Base-by-base conservation (phyloP, 441 rosid species). In the Croton setiger region DNA sequence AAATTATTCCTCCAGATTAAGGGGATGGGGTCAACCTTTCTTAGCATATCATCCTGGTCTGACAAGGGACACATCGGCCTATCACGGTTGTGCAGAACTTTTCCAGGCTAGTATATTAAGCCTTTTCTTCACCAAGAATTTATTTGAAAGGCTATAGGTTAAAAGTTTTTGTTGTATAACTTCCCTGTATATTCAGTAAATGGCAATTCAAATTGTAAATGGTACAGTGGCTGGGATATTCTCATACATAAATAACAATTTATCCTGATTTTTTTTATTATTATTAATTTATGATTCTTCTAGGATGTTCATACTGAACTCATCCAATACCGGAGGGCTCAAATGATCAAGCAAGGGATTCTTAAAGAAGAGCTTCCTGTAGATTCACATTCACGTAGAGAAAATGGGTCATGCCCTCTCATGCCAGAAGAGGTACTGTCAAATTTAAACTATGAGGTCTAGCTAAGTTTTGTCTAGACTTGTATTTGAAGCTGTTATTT, bases 41-140 rank as follows among this genome's bases (percentile, higher is more conserved):
- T 83, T 96, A 66, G 92, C 88, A 63, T 91, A 84, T 82, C 97
- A 96, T 81, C 93, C 98, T 64, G 98, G 98, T 81, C 81, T 96
- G 66, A 79, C 83, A 67, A 82, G 93, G 75, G 90, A 93, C 60
- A 87, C 72, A 76, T 76, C 93, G 83, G 99, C 99, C 68, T 91
- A 88, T 80, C 97, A 89, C 83, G 99, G 98, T 54, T 96, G 98
- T 83, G 98, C 97, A 52, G 99, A 96, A 83, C 88, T 96, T 77
- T 96, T 93, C 72, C 99, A 93, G 98, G 99, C 86, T 72, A 70
- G 79, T 67, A 27, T 65, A 64, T 67, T 43, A 31, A 43, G 62
- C 33, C 65, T 72, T 74, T 72, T 64, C 55, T 67, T 74, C 74
- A 35, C 54, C 37, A 60, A 18, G 21, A 72, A 57, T 52, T 15